A percentile compares a stretch with the other conserved stretches of the same genome.
Conservation (phyloP, 129 eudicot genomes). For the Centrapalus pauciflorus region DNA sequence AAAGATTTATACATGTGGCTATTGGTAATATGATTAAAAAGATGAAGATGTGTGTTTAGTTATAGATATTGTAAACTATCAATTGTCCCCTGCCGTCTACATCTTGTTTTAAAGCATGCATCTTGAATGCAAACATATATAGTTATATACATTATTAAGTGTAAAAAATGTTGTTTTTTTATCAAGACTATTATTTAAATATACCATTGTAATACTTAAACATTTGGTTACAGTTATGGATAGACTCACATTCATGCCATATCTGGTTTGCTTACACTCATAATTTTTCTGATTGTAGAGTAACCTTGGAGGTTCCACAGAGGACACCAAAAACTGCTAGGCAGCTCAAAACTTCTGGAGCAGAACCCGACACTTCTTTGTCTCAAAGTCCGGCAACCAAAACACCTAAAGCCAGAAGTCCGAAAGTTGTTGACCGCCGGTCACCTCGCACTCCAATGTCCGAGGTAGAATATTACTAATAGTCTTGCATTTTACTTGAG, state of each 20-base stretch:
- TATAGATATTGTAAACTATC: background rate
- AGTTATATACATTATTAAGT: background rate
- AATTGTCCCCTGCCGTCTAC: too few species aligned
- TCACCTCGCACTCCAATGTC: constrained; percentile 60
- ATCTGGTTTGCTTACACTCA: too few species aligned
- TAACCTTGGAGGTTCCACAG: constrained; percentile 55
- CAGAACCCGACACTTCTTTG: constrained; percentile 36
- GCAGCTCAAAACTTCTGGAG: constrained; percentile 54
- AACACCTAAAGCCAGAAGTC: constrained; percentile 54
- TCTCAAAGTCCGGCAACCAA: constrained; percentile 45
- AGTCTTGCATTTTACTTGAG: background rate
- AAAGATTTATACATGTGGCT: background rate
- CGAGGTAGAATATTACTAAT: constrained; percentile 45
- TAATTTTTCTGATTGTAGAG: too few species aligned
- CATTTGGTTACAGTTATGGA: too few species aligned
- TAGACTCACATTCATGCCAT: too few species aligned
- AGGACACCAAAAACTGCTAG: constrained; percentile 54
- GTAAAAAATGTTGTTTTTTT: too few species aligned
- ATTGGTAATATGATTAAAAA: background rate
- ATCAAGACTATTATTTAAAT: background rate
- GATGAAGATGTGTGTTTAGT: background rate
- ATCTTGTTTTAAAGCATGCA: background rate
- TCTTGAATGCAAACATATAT: background rate
- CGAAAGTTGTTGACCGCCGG: constrained; percentile 47
- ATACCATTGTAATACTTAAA: background rate